These are phyloP conservation scores for Quercus suber DNA, from an alignment of 306 rosid species.

Conservation along the genomic window DNA sequence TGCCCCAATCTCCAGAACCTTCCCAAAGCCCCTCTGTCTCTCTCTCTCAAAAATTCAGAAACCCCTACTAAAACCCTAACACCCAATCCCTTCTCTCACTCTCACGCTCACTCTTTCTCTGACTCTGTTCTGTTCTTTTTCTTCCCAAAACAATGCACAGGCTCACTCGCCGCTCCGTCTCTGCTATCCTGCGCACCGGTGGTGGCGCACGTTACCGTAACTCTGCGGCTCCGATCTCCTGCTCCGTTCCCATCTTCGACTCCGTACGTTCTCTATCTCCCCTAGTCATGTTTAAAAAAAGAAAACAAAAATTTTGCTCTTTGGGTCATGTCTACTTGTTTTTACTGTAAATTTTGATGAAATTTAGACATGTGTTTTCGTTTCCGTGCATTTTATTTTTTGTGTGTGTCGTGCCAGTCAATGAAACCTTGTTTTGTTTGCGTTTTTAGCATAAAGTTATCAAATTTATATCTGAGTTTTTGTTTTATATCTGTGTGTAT, in stretches of 20 bases:
- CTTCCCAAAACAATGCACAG: constrained; percentile 50
- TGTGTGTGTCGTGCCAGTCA: neutral
- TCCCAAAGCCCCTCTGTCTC: constrained; percentile 34
- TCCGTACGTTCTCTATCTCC: constrained; percentile 31
- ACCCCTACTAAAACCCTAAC: constrained; percentile 70
- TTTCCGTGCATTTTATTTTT: neutral
- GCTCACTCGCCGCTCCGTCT: constrained; percentile 64
- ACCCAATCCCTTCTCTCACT: neutral
- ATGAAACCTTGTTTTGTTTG: too few species aligned
- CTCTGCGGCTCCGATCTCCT: constrained; percentile 39
- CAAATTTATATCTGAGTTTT: too few species aligned
- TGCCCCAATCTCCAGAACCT: constrained; percentile 54
- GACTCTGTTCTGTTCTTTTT: neutral
- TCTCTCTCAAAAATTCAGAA: constrained; percentile 3
- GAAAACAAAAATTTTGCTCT: neutral
- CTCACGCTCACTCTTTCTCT: neutral
- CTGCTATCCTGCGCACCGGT: constrained; percentile 48
- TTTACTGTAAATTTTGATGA: neutral
- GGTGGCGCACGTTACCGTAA: constrained; percentile 36
- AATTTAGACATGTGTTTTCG: neutral
- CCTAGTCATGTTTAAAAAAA: neutral
- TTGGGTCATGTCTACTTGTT: neutral
- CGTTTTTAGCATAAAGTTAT: too few species aligned
- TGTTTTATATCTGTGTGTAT: neutral
- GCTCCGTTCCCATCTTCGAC: constrained; percentile 25